Percentiles rank a stretch among this genome's conserved stretches.
Conservation (phyloP, 2,329 filamentous ascomycete genomes). For the Pseudocercospora vitis region DNA sequence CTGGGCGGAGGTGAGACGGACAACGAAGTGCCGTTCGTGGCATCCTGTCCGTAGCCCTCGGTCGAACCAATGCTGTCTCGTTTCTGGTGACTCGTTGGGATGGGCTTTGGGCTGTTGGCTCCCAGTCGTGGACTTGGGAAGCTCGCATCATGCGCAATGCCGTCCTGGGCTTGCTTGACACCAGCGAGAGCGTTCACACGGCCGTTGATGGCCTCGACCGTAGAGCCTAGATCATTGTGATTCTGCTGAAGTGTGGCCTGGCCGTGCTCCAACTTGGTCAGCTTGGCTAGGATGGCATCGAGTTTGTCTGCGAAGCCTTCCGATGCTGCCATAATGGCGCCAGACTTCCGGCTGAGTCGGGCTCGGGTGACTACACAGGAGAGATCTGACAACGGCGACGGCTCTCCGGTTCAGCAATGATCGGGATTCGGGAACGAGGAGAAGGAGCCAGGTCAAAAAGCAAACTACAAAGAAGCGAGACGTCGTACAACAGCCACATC, state of each 20-base stretch:
- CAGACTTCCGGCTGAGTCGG: not conserved
- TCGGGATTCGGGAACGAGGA: not conserved
- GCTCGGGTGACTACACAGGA: not conserved
- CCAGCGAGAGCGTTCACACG: constrained; percentile 61
- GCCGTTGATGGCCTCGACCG: constrained; percentile 61
- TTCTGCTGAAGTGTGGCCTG: constrained; percentile 57
- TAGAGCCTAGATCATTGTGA: constrained; percentile 55
- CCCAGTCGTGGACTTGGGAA: constrained; percentile 29
- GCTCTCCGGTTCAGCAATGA: not conserved
- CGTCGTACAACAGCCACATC: constrained; percentile 1
- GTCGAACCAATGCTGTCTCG: constrained; percentile 30
- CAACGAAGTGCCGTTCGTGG: constrained; percentile 20
- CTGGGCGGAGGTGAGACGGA: constrained; percentile 33
- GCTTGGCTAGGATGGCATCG: constrained; percentile 56
- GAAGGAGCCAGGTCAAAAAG: not conserved
- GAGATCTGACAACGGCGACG: not conserved
- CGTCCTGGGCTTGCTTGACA: constrained; percentile 58
- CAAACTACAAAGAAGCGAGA: constrained; percentile 7
- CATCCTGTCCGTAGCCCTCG: constrained; percentile 27
- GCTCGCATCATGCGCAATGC: constrained; percentile 41
- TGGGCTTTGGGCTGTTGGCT: constrained; percentile 27
- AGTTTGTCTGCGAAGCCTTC: constrained; percentile 35
- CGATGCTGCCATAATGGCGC: not conserved
- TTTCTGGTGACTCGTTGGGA: constrained; percentile 25
- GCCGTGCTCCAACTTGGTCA: constrained; percentile 58